Base-by-base conservation (phyloP, 2,329 filamentous ascomycete species). In the Raffaelea arxii region DNA sequence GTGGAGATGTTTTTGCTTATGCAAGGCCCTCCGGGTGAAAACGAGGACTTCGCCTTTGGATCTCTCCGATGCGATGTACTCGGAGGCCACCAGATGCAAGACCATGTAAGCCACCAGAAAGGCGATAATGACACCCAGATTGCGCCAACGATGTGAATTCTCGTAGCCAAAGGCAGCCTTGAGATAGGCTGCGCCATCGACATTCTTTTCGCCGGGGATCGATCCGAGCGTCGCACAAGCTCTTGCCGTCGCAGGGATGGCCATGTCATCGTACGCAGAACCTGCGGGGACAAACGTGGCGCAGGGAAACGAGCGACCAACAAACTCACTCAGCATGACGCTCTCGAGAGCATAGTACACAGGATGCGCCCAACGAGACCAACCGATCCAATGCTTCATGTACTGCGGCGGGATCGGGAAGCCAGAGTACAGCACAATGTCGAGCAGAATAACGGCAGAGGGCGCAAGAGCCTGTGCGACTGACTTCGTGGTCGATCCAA, bases 291-390 rank as follows among this genome's bases (percentile, higher is more conserved):
- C 65, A 46, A 64, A 73, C 19, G 62, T 48, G 12, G 62, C 63
- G 55, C 76, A 80, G 0, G 47, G 41, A 59, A 84, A 91, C 0
- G 75, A 50, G 12, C 82, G 77, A 49, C 69, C 66, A 56, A 80
- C 66, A 57, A 94, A 94, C 62, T 95, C 89, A 62, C 94, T 94
- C 52, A 85, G 74, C 72, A 90, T 82, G 23, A 94, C 70, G 0
- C 79, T 71, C 61, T 94, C 87, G 58, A 92, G 94, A 0, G 80
- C 80, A 52, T 92, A 94, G 2, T 77, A 78, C 12, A 94, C 74
- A 2, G 86, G 86, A 49, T 92, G 81, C 41, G 91, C 68, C 59
- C 86, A 91, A 59, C 83, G 84, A 50, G 94, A 78, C 88, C 88
- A 94, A 47, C 79, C 73, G 54, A 83, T 84, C 86, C 87, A 94